Base-by-base conservation (phyloP, 2,329 filamentous ascomycete genomes). In the Stagonosporopsis rhizophila region DNA sequence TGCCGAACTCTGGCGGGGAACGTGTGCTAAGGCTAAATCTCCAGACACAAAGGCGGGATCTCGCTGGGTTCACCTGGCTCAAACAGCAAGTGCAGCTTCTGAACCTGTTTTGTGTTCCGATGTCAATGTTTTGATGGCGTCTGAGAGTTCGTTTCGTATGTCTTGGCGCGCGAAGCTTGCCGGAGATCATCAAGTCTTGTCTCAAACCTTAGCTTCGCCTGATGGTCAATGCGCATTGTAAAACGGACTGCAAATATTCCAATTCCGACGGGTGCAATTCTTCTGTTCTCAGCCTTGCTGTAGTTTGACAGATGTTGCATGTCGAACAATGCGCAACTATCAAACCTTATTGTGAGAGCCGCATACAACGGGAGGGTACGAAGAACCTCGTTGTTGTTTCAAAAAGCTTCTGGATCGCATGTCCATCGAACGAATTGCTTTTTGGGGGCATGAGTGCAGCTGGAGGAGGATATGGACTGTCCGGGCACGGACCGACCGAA, bases 71-170 rank as follows among this genome's bases (percentile, higher is more conserved):
- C 9, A 41, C 59, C 53, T 37, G 38, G 47, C 39, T 41, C 41
- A 44, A 39, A 44, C 22, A 39, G 30, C 8, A 19, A 14, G 12
- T 56, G 42, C 47, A 42, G 22, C 47, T 51, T 25, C 53, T 32
- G 53, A 51, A 30, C 15, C 30, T 61, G 70, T 72, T 72, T 71
- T 60, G 64, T 54, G 56, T 62, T 61, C 60, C 56, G 55, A 56
- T 56, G 57, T 63, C 53, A 58, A 53, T 63, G 71, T 74, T 73
- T 74, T 67, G 69, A 44, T 60, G 56, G 63, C 65, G 71, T 74
- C 56, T 71, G 67, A 64, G 61, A 53, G 59, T 47, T 30, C 39
- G 71, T 74, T 74, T 74, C 70, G 67, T 49, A 23, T 32, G 57
- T 53, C 71, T 72, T 72, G 67, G 67, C 70, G 50, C 41, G 20